Percentiles rank a stretch among this genome's conserved stretches.
These are phyloP conservation scores for Pseudozyma thailandica DNA, from an alignment of 1,284 basidiomycete genomes.

Conservation along the genomic window DNA sequence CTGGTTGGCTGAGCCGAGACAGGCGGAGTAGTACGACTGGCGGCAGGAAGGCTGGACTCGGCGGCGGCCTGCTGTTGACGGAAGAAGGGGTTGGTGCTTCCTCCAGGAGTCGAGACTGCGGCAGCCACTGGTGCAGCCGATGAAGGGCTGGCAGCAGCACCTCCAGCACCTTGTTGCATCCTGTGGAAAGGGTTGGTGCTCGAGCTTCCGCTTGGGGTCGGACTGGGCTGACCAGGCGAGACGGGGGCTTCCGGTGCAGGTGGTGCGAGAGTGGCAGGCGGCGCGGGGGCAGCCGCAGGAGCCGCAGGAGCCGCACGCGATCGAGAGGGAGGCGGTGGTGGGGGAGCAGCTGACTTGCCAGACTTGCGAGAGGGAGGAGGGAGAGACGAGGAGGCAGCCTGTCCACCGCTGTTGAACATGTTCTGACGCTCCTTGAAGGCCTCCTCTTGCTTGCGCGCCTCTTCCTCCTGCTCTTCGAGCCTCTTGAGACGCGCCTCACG, in stretches of 20 bases:
- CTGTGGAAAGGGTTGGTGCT: constrained; percentile 64
- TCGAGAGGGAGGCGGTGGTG: constrained; percentile 46
- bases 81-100: constrained; percentile 64
- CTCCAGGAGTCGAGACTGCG: constrained; percentile 21
- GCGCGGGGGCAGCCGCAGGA: constrained; percentile 41
- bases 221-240: constrained; percentile 35
- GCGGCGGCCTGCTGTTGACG: constrained; percentile 38
- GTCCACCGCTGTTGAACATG: constrained; percentile 45
- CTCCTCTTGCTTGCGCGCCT: constrained; percentile 57
- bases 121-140: constrained; percentile 24
- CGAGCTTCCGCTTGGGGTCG: constrained; percentile 27
- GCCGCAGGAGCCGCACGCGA: constrained; percentile 42
- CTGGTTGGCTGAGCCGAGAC: constrained; percentile 49
- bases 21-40: constrained; percentile 45
- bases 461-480: constrained; percentile 63
- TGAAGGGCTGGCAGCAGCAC: constrained; percentile 23
- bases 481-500: constrained; percentile 55
- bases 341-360: constrained; percentile 35
- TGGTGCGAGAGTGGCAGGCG: constrained; percentile 25
- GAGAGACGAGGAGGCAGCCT: constrained; percentile 42
- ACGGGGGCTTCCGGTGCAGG: constrained; percentile 25
- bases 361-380: constrained; percentile 54
- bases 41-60: constrained; percentile 37
- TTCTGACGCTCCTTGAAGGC: constrained; percentile 60
- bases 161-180: constrained; percentile 51